Base-by-base conservation (phyloP, 2,329 filamentous ascomycete genomes). In the Aspergillus sp. region DNA sequence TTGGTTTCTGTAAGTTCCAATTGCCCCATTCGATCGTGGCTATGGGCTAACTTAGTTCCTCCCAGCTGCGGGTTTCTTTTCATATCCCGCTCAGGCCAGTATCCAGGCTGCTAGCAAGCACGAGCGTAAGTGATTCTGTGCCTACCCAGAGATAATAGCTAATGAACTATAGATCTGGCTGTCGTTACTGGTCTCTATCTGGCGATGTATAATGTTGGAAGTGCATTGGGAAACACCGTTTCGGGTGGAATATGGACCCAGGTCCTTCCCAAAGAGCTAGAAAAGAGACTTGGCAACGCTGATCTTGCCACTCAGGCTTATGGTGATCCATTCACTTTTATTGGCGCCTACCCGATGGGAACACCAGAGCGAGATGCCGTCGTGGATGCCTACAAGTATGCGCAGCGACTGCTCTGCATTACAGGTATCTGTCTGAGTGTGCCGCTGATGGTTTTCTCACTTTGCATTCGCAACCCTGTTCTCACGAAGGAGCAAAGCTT, bases 241-340 rank as follows among this genome's bases (percentile, higher is more conserved):
- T 80, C 80, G 0, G 81, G 80, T 10, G 77, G 78, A 13, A 74
- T 85, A 48, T 84, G 80, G 80, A 77, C 76, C 1, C 78, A 84
- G 55, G 64, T 75, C 2, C 67, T 83, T 36, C 78, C 76, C 2
- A 44, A 47, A 0, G 58, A 70, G 33, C 71, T 85, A 3, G 52
- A 53, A 5, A 42, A 53, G 3, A 57, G 61, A 5, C 58, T 71
- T 9, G 62, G 60, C 27, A 72, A 75, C 39, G 53, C 56, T 36
- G 69, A 56, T 35, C 62, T 61, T 48, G 76, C 73, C 0, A 50
- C 59, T 0, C 30, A 56, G 3, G 66, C 69, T 32, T 77, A 68
- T 62, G 68, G 49, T 1, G 47, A 65, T 27, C 75, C 75, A 0
- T 67, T 77, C 37, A 46, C 45, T 0, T 66, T 69, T 32, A 58